These are phyloP conservation scores for Crithidia expoeki DNA, from an alignment of 208 protist species.

Conservation along the genomic window DNA sequence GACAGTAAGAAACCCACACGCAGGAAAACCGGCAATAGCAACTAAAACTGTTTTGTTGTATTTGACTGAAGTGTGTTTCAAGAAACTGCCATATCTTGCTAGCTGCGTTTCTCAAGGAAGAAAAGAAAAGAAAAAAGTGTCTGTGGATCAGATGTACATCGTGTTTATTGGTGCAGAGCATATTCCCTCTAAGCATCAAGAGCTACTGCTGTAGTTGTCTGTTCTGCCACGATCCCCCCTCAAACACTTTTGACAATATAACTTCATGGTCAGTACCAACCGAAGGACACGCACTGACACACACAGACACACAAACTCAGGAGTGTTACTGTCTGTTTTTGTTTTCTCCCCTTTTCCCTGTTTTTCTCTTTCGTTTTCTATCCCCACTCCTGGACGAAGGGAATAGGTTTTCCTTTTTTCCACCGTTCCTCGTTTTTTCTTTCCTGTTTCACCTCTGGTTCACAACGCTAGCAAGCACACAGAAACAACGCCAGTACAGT, in stretches of 20 bases:
- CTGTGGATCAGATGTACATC: not conserved
- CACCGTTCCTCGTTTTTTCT: conserved; percentile 2
- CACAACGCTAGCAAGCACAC: not conserved
- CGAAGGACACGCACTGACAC: conserved; percentile 22
- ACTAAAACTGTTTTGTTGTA: not conserved
- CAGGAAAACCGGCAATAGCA: too few species aligned
- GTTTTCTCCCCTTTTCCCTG: not conserved
- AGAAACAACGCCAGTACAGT: too few species aligned
- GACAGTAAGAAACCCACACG: too few species aligned
- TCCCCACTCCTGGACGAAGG: not conserved
- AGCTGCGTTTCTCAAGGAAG: not conserved
- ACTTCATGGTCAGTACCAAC: not conserved
- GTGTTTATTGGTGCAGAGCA: too few species aligned
- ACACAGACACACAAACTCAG: not conserved
- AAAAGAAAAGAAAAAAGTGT: not conserved
- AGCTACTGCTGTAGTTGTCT: too few species aligned
- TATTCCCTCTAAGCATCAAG: too few species aligned
- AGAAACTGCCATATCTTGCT: not conserved
- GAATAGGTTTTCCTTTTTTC: not conserved
- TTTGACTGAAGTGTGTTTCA: not conserved
- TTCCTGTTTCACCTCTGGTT: not conserved
- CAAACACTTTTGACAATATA: too few species aligned
- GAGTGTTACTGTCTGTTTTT: not conserved
- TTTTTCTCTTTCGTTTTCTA: not conserved
- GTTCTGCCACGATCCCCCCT: too few species aligned